Conservation (phyloP, 805 yeast genomes). For the Candida ortonii region DNA sequence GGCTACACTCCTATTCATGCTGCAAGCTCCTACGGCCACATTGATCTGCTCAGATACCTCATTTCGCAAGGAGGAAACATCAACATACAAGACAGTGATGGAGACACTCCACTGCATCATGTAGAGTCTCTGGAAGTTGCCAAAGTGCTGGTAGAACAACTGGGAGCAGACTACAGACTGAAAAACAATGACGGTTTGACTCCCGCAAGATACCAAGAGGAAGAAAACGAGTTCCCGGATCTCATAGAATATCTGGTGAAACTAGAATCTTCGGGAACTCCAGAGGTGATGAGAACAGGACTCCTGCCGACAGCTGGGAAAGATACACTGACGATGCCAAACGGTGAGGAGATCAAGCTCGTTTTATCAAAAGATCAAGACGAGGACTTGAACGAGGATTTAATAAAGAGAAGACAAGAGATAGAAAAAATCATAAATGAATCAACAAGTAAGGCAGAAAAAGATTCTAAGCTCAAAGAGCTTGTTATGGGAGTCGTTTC, state of each 20-base stretch:
- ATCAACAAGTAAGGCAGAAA: conserved; percentile 59
- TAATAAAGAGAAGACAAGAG: conserved; percentile 55
- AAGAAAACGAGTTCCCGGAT: conserved; percentile 84
- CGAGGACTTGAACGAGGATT: conserved; percentile 39
- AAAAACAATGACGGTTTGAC: conserved; percentile 76
- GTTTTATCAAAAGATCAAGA: conserved; percentile 47
- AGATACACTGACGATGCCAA: conserved; percentile 25
- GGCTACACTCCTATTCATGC: conserved; percentile 98
- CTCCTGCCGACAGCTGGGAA: conserved; percentile 1
- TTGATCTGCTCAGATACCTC: conserved; percentile 59
- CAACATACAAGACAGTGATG: conserved; percentile 80
- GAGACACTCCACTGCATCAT: conserved; percentile 94
- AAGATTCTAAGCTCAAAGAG: conserved; percentile 72
- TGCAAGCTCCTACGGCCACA: conserved; percentile 89
- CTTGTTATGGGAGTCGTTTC: conserved; percentile 66
- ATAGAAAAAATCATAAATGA: conserved; percentile 60
- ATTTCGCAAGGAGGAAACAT: conserved; percentile 69
- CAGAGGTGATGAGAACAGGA: conserved; percentile 20
- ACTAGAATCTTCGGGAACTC: conserved; percentile 27
- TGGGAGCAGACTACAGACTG: conserved; percentile 61
- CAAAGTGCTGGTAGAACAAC: conserved; percentile 58
- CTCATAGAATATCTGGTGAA: conserved; percentile 59
- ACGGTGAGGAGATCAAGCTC: conserved; percentile 52
- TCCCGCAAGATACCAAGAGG: conserved; percentile 69
- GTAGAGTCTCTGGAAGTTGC: conserved; percentile 73